Conservation (phyloP, 2,329 filamentous ascomycete species). For the Sclerotinia glacialis region DNA sequence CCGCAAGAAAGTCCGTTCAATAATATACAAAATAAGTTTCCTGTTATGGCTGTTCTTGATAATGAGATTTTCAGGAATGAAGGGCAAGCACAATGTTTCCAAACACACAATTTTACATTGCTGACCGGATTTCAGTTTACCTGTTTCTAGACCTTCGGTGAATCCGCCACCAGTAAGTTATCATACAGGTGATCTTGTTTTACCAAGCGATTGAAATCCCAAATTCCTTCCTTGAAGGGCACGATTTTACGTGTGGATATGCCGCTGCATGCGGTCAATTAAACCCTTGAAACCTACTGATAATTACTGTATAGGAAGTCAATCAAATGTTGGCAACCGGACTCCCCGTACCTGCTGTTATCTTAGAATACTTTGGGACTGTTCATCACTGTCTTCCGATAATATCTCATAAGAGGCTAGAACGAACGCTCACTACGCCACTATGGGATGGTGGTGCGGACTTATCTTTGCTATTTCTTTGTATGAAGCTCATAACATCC, state of each 20-base stretch:
- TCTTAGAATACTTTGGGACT: conserved; percentile 45
- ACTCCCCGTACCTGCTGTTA: conserved; percentile 41
- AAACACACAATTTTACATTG: not conserved
- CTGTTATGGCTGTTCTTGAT: conserved; percentile 47
- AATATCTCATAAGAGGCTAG: conserved; percentile 47
- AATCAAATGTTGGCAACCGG: conserved; percentile 43
- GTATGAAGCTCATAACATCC: conserved; percentile 48
- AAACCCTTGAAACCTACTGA: not conserved
- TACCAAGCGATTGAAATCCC: not conserved
- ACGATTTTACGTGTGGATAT: not conserved
- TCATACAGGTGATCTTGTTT: not conserved
- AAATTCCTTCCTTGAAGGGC: not conserved
- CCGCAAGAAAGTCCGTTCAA: conserved; percentile 34
- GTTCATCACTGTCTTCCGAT: conserved; percentile 50
- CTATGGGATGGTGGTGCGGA: conserved; percentile 47
- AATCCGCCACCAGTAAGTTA: conserved; percentile 16
- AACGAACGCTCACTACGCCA: conserved; percentile 42
- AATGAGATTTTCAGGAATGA: conserved; percentile 43
- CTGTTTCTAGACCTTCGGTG: conserved; percentile 41
- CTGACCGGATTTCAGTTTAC: conserved; percentile 34
- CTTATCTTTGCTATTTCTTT: conserved; percentile 47
- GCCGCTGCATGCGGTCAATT: too few relatives aligned
- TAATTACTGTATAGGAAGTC: conserved; percentile 39
- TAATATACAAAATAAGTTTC: conserved; percentile 41
- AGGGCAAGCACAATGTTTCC: conserved; percentile 27